Percentiles rank a stretch among this genome's conserved stretches.
These are phyloP conservation scores for Penicillium mononematosum DNA, from an alignment of 495 filamentous ascomycete genomes.

Conservation along the genomic window DNA sequence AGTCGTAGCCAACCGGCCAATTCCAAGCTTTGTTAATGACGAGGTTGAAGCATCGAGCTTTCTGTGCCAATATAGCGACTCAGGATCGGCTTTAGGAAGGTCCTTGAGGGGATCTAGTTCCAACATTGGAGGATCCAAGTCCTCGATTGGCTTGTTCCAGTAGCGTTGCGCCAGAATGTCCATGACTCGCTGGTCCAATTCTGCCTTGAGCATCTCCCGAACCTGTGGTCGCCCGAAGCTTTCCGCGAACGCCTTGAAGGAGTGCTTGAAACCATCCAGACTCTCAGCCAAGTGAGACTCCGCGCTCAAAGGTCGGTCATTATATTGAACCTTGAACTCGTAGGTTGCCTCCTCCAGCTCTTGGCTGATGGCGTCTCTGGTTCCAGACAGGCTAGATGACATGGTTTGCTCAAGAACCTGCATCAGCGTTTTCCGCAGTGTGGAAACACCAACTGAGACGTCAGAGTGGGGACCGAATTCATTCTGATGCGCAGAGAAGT, in stretches of 20 bases:
- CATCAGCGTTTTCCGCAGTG: constrained; percentile 92
- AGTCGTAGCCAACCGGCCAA: constrained; percentile 87
- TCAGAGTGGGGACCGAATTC: constrained; percentile 74
- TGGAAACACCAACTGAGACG: constrained; percentile 76
- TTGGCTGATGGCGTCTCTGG: constrained; percentile 86
- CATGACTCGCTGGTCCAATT: constrained; percentile 91
- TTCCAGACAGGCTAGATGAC: constrained; percentile 83
- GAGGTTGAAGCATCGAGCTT: constrained; percentile 92
- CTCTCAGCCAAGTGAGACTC: constrained; percentile 95
- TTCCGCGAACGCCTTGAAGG: constrained; percentile 89
- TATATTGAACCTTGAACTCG: constrained; percentile 99
- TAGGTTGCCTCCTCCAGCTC: constrained; percentile 97
- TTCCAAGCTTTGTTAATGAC: constrained; percentile 85
- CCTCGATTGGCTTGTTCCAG: constrained; percentile 94
- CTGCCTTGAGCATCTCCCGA: constrained; percentile 81
- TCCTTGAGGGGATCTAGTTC: constrained; percentile 73
- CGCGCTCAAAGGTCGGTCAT: constrained; percentile 89
- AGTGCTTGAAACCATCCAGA: constrained; percentile 95
- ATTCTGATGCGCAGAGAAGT: constrained; percentile 77
- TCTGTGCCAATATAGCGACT: constrained; percentile 86
- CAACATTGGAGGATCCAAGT: constrained; percentile 57
- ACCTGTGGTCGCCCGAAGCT: constrained; percentile 88
- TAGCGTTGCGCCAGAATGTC: constrained; percentile 93
- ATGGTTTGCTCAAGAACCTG: constrained; percentile 95
- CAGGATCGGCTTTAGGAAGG: constrained; percentile 77